Evolutionary conservation across 2,329 filamentous ascomycete genomes (phyloP).

Genomic region (Tricladium varicosporioides): DNA sequence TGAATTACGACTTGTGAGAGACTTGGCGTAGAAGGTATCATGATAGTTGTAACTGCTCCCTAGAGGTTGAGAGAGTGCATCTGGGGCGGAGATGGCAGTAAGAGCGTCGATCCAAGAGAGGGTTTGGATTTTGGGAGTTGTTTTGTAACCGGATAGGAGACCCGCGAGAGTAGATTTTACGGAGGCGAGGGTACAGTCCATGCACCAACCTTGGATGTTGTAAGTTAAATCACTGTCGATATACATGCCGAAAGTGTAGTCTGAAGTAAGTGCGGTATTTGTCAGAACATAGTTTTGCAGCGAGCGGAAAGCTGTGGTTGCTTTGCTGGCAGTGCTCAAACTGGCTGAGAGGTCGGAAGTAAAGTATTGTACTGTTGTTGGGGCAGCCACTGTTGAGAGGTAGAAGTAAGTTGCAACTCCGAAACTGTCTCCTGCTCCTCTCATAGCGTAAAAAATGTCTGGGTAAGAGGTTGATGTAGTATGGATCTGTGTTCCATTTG

Average conservation of each 20-base stretch:
- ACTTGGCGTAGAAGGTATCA: conserved; percentile 56
- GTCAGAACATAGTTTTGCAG: conserved; percentile 41
- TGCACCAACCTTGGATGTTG: conserved; percentile 40
- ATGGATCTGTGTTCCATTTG: conserved; percentile 30
- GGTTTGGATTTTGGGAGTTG: not conserved
- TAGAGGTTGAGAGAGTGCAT: conserved; percentile 36
- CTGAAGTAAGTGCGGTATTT: conserved; percentile 39
- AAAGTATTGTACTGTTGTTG: conserved; percentile 28
- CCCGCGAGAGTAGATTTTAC: conserved; percentile 38
- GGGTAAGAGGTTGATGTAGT: conserved; percentile 25
- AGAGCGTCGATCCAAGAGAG: conserved; percentile 2
- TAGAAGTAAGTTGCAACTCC: conserved; percentile 35
- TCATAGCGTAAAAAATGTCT: conserved; percentile 35
- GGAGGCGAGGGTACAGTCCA: conserved; percentile 38
- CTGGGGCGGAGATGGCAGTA: not conserved
- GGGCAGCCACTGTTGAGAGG: conserved; percentile 36
- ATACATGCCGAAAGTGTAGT: conserved; percentile 42
- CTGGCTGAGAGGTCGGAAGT: conserved; percentile 18
- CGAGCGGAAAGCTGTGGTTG: conserved; percentile 36
- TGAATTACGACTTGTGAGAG: conserved; percentile 34
- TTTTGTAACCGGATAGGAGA: conserved; percentile 36
- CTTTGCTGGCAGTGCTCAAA: conserved; percentile 14
- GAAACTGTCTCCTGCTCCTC: conserved; percentile 37
- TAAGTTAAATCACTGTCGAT: conserved; percentile 36
- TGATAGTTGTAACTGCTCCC: conserved; percentile 38